Conservation (phyloP, 2,329 filamentous ascomycete species). For the Sclerotinia trifoliorum region DNA sequence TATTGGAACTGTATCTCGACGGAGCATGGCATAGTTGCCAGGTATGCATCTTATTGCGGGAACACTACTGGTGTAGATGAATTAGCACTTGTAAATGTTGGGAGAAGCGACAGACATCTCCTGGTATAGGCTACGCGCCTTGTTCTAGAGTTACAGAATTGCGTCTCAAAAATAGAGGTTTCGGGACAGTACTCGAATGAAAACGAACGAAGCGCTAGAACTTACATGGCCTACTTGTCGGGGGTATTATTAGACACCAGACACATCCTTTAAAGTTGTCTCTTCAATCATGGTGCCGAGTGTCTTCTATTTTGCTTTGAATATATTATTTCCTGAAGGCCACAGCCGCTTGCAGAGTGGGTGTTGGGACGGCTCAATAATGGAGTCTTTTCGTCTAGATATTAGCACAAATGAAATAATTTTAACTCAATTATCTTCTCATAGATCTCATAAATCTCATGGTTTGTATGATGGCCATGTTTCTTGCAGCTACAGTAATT, state of each 20-base stretch:
- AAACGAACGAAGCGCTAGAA: not conserved
- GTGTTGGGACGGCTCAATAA: not conserved
- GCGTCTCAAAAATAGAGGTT: not conserved
- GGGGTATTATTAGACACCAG: not conserved
- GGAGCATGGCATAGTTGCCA: no score
- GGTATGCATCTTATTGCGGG: not conserved
- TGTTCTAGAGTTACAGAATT: not conserved
- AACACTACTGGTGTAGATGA: not conserved
- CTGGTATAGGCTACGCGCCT: no score
- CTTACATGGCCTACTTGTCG: not conserved
- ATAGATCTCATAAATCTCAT: not conserved
- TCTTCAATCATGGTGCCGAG: not conserved
- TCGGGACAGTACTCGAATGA: accelerated
- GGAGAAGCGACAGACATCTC: not conserved
- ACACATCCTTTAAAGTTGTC: not conserved
- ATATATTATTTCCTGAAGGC: not conserved
- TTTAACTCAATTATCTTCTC: not conserved
- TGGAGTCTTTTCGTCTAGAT: not conserved
- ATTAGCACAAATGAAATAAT: not conserved
- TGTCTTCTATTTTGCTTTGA: not conserved
- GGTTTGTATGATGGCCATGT: not conserved
- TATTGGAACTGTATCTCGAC: not conserved
- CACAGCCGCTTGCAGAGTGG: not conserved
- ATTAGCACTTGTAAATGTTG: not conserved
- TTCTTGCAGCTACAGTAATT: not conserved